A percentile compares a stretch with the other conserved stretches of the same genome.
phyloP scores from a whole-genome alignment of 805 yeast species.

The Schwanniomyces pseudopolymorphus region DNA sequence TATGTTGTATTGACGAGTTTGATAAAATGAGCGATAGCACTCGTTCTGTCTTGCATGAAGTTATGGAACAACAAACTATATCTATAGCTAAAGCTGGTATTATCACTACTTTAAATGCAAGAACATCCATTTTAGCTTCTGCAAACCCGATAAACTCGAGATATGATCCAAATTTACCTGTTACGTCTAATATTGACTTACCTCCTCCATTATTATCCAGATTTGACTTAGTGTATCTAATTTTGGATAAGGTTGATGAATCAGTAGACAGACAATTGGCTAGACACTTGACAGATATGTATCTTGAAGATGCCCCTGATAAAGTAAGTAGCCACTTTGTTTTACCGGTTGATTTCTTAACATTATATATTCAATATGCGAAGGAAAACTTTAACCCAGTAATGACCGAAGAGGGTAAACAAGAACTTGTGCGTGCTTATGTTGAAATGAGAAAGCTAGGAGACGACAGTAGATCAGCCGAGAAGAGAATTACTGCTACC shows the following conservation, averaged over 20 bases:
- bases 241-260: constrained; percentile 91
- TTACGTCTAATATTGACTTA: constrained; percentile 89
- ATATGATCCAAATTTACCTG: constrained; percentile 93
- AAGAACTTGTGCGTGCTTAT: constrained; percentile 80
- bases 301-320: constrained; percentile 81
- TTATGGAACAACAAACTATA: constrained; percentile 98
- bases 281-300: constrained; percentile 85
- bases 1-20: constrained; percentile 97
- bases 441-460: constrained; percentile 94
- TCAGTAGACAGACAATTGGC: constrained; percentile 83
- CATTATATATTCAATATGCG: constrained; percentile 91
- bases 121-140: constrained; percentile 93
- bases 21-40: constrained; percentile 97
- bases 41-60: constrained; percentile 94
- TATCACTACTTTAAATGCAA: constrained; percentile 92
- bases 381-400: constrained; percentile 81
- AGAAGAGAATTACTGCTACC: constrained; percentile 94
- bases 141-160: constrained; percentile 97
- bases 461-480: constrained; percentile 82
- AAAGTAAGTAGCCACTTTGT: constrained; percentile 67
- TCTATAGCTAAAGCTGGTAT: constrained; percentile 98
- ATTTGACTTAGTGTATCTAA: constrained; percentile 89
- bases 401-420: constrained; percentile 76
- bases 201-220: constrained; percentile 96
- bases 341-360: constrained; percentile 82